These are phyloP conservation scores for Phytomonas sp. DNA, from an alignment of 208 protist species.

Conservation along the genomic window DNA sequence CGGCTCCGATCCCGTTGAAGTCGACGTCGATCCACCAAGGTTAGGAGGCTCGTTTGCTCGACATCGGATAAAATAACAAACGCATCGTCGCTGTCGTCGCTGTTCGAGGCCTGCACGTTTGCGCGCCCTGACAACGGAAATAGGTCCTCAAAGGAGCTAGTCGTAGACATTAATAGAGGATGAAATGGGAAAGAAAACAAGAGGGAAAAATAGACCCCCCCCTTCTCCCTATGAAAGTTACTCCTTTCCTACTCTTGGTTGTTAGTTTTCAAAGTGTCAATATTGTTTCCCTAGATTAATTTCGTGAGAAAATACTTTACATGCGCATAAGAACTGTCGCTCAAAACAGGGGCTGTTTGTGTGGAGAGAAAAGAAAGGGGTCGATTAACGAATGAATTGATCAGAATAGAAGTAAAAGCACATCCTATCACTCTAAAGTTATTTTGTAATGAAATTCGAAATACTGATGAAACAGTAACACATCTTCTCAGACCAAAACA, in stretches of 20 bases:
- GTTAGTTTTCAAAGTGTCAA: background rate
- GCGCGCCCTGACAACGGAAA: background rate
- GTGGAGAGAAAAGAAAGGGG: background rate
- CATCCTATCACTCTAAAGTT: background rate
- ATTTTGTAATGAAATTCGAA: background rate
- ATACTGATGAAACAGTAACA: background rate
- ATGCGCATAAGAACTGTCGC: background rate
- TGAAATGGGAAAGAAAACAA: background rate
- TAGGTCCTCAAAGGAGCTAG: background rate
- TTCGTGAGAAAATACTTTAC: background rate
- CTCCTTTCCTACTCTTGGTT: background rate
- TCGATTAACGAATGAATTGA: background rate
- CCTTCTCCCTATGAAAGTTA: background rate
- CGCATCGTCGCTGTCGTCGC: background rate
- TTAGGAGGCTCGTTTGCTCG: background rate
- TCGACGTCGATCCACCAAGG: background rate
- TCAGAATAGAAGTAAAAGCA: conserved; percentile 14
- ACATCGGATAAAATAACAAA: background rate
- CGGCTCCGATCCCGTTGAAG: background rate
- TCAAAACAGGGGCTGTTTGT: background rate
- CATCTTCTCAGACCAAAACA: background rate
- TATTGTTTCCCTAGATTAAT: background rate
- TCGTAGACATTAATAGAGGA: background rate
- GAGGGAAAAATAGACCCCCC: no score
- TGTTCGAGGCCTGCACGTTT: background rate